Base-by-base conservation (phyloP, 2,329 filamentous ascomycete species). In the Colletotrichum melonis region DNA sequence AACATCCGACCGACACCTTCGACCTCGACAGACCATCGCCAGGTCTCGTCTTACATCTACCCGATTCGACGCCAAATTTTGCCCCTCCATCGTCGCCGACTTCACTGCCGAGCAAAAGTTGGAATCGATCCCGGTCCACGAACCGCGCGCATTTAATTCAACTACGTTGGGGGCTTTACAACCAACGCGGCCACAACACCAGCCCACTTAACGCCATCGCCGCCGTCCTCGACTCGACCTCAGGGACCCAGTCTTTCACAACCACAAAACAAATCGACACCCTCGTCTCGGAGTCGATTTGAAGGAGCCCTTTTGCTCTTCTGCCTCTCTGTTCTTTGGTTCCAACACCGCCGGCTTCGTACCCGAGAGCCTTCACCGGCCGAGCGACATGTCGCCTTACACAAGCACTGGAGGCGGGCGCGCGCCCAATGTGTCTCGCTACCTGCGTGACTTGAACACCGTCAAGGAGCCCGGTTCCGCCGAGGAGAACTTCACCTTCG, bases 371-470 rank as follows among this genome's bases (percentile, higher is more conserved):
- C 67, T 67, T 63, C 77, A 69, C 49, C 55, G 69, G 63, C 54
- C 32, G 42, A 24, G 38, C 56, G 68, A 55, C 68, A 95, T 95
- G 93, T 91, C 94, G 82, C 89, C 87, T 81, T 95, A 91, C 52
- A 65, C 70, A 52, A 69, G 63, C 66, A 69, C 54, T 88, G 92
- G 89, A 83, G 92, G 92, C 80, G 93, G 94, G 75, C 92, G 93
- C 80, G 93, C 90, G 78, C 93, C 94, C 80, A 97, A 97, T 83
- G 94, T 98, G 84, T 95, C 95, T 80, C 93, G 95, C 80, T 97
- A 97, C 86, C 89, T 98, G 76, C 93, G 94, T 79, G 93, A 95
- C 77, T 88, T 98, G 79, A 98, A 98, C 86, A 90, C 91, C 74
- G 86, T 92, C 74, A 90, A 91, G 78, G 68, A 72, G 28, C 46